phyloP scores from a whole-genome alignment of 2,329 filamentous ascomycete genomes.

The Penicillium paneum region DNA sequence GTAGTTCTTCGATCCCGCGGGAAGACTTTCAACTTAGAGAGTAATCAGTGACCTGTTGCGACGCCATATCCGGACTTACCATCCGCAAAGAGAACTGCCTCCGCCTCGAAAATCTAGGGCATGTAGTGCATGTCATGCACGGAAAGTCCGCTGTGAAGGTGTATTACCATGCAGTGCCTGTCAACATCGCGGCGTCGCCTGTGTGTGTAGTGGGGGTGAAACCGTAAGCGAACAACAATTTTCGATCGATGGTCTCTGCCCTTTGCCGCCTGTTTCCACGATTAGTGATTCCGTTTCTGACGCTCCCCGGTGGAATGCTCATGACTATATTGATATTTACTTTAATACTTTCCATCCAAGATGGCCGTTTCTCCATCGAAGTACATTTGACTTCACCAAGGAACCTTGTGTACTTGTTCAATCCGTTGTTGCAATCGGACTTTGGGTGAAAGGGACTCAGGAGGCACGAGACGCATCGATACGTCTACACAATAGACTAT shows the following conservation, averaged over 20 bases:
- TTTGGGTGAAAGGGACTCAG: constrained; percentile 23
- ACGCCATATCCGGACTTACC: constrained; percentile 19
- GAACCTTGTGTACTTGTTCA: constrained; percentile 28
- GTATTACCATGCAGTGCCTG: constrained; percentile 16
- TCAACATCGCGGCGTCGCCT: constrained; percentile 1
- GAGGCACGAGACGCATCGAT: constrained; percentile 18
- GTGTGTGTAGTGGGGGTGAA: not conserved
- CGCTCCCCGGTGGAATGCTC: constrained; percentile 8
- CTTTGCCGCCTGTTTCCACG: not conserved
- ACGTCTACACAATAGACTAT: constrained; percentile 21
- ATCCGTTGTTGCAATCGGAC: constrained; percentile 26
- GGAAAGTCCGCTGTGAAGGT: constrained; percentile 17
- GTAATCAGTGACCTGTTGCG: constrained; percentile 22
- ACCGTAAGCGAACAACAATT: not conserved
- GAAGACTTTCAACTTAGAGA: not conserved
- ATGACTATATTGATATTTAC: constrained; percentile 25
- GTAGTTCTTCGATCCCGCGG: not conserved
- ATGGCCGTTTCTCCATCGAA: constrained; percentile 28
- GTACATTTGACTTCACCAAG: constrained; percentile 18
- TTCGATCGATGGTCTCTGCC: not conserved
- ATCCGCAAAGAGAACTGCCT: constrained; percentile 10
- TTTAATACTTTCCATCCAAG: constrained; percentile 25
- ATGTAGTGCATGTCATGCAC: constrained; percentile 16
- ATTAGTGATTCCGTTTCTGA: not conserved
- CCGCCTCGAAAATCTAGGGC: constrained; percentile 15